Percentiles rank a stretch among this genome's conserved stretches.
Evolutionary conservation across 352 stramenopile species (phyloP).

Genomic region (Phytophthora meadii): DNA sequence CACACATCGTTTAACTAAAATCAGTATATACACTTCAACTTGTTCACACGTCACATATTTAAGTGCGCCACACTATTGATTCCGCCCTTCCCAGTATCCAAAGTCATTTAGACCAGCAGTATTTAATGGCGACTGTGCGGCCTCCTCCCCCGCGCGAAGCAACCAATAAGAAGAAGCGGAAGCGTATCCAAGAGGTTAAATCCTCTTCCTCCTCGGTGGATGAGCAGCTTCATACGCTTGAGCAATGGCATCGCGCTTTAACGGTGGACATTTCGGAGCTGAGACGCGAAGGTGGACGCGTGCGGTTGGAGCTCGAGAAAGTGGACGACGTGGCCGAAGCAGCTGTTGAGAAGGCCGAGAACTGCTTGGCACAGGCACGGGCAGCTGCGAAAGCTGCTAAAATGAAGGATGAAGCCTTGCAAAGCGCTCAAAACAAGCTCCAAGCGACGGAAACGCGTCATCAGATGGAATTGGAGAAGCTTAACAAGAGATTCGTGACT

Average conservation of each 20-base stretch:
- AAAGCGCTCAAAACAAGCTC: constrained; percentile 15
- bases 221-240: constrained; percentile 33
- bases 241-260: constrained; percentile 44
- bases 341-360: constrained; percentile 43
- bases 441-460: background rate
- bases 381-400: constrained; percentile 16
- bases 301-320: constrained; percentile 54
- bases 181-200: constrained; percentile 18
- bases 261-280: constrained; percentile 44
- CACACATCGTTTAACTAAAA: constrained; percentile 24
- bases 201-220: background rate
- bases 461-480: constrained; percentile 19
- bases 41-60: constrained; percentile 29
- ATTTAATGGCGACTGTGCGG: constrained; percentile 43
- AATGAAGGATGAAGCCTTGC: constrained; percentile 14
- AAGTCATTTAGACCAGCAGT: background rate
- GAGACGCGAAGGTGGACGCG: constrained; percentile 36
- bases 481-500: constrained; percentile 27
- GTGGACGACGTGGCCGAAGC: constrained; percentile 44
- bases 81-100: constrained; percentile 13
- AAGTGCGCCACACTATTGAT: constrained; percentile 16
- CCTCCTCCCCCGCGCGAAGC: constrained; percentile 27
- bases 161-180: constrained; percentile 47
- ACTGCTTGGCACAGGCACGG: constrained; percentile 22
- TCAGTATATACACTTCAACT: background rate